phyloP scores from a whole-genome alignment of 352 stramenopile genomes.

The Globisporangium nunn region DNA sequence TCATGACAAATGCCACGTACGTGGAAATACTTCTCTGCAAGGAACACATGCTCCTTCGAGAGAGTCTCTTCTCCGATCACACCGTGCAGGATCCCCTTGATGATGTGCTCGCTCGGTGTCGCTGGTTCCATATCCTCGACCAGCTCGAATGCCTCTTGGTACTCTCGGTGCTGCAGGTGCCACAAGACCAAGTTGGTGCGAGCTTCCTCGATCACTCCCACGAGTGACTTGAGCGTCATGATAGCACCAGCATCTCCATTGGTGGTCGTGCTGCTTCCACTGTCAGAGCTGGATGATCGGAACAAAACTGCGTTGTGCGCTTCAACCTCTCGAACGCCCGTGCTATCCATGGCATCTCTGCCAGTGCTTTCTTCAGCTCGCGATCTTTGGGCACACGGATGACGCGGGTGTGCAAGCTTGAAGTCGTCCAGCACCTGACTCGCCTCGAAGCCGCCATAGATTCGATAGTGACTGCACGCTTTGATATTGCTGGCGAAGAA shows the following conservation, averaged over 20 bases:
- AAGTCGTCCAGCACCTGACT: constrained; percentile 85
- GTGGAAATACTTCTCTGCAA: constrained; percentile 66
- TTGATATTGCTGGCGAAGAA: constrained; percentile 71
- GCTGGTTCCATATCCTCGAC: constrained; percentile 47
- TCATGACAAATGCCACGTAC: constrained; percentile 10
- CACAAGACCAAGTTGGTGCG: constrained; percentile 49
- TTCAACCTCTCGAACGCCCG: constrained; percentile 26
- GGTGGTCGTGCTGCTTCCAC: background rate
- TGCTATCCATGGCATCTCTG: constrained; percentile 8
- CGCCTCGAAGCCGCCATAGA: constrained; percentile 48
- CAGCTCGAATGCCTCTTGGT: constrained; percentile 43
- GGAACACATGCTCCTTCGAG: constrained; percentile 64
- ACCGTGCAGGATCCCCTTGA: constrained; percentile 57
- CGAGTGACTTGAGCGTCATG: constrained; percentile 24
- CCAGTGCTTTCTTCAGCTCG: background rate
- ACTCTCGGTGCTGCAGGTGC: constrained; percentile 38
- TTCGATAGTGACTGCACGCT: constrained; percentile 48
- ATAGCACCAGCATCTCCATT: constrained; percentile 3
- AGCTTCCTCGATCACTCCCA: constrained; percentile 39
- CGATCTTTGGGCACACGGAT: constrained; percentile 18
- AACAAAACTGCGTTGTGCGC: constrained; percentile 57
- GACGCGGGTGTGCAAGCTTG: constrained; percentile 31
- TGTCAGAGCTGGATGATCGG: constrained; percentile 1
- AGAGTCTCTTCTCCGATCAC: constrained; percentile 49
- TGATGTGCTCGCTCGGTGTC: constrained; percentile 30